These are phyloP conservation scores for Dactylellina leptospora DNA, from an alignment of 2,329 filamentous ascomycete genomes.

Conservation along the genomic window DNA sequence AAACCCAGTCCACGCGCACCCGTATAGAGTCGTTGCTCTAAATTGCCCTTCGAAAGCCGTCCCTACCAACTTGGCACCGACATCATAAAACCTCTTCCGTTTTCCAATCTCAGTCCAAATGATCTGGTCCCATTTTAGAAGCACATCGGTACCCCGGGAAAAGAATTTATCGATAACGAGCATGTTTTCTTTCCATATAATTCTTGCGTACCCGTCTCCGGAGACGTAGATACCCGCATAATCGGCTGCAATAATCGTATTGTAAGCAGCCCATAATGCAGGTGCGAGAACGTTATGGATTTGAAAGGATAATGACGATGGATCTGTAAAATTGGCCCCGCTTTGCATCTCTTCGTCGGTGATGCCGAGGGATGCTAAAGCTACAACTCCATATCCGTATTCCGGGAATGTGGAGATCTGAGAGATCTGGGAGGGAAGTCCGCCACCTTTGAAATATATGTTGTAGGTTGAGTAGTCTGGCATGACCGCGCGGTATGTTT, in stretches of 20 bases:
- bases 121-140: slow-evolving; percentile 32
- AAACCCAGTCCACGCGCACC: slow-evolving; percentile 27
- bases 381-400: slow-evolving; percentile 37
- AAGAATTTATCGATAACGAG: slow-evolving; percentile 23
- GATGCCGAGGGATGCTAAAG: slow-evolving; percentile 16
- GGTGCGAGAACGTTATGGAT: slow-evolving; percentile 37
- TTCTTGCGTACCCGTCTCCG: slow-evolving; percentile 19
- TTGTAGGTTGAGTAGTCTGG: slow-evolving; percentile 36
- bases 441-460: slow-evolving; percentile 45
- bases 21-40: slow-evolving; percentile 5
- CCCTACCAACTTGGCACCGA: slow-evolving; percentile 22
- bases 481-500: slow-evolving; percentile 36
- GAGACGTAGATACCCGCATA: slow-evolving; percentile 41
- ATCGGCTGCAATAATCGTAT: slow-evolving; percentile 14
- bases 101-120: slow-evolving; percentile 19
- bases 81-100: background rate
- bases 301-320: slow-evolving; percentile 10
- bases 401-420: slow-evolving; percentile 34
- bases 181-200: slow-evolving; percentile 29
- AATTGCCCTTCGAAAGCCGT: slow-evolving; percentile 37
- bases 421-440: slow-evolving; percentile 29
- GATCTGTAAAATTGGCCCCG: slow-evolving; percentile 10
- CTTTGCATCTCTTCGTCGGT: slow-evolving; percentile 15
- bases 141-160: slow-evolving; percentile 20
- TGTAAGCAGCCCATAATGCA: slow-evolving; percentile 39